Conservation (phyloP, 2,329 filamentous ascomycete species). For the Elsinoe fawcettii region DNA sequence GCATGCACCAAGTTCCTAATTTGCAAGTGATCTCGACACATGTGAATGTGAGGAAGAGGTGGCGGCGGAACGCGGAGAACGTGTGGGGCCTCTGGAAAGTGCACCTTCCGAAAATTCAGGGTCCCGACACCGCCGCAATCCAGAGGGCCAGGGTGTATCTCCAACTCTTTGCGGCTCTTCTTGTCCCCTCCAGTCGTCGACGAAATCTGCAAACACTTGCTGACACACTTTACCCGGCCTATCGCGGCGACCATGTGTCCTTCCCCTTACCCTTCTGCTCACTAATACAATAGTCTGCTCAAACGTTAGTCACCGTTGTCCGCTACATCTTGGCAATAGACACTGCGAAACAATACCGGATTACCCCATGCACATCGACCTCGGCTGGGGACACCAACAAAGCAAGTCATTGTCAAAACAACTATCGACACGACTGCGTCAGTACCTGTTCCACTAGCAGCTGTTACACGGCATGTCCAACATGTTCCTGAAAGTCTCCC, state of each 20-base stretch:
- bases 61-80: constrained; percentile 6
- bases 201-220: no score
- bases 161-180: not conserved
- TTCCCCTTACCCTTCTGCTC: not conserved
- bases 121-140: not conserved
- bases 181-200: no score
- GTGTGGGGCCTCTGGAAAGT: constrained; percentile 6
- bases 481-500: not conserved
- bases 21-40: not conserved
- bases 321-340: not conserved
- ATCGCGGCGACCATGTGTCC: no score
- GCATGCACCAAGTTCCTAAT: not conserved
- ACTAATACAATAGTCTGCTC: not conserved
- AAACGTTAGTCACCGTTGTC: not conserved
- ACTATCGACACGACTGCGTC: not conserved
- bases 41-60: not conserved
- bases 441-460: not conserved
- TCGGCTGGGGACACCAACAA: not conserved
- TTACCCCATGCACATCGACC: not conserved
- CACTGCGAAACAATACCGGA: not conserved
- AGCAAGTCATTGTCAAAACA: not conserved
- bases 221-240: no score
- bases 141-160: no score
- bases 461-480: not conserved
- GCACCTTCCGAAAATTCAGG: not conserved